Evolutionary conservation across 257 asterid genomes (phyloP).

Genomic region (Eucommia ulmoides): DNA sequence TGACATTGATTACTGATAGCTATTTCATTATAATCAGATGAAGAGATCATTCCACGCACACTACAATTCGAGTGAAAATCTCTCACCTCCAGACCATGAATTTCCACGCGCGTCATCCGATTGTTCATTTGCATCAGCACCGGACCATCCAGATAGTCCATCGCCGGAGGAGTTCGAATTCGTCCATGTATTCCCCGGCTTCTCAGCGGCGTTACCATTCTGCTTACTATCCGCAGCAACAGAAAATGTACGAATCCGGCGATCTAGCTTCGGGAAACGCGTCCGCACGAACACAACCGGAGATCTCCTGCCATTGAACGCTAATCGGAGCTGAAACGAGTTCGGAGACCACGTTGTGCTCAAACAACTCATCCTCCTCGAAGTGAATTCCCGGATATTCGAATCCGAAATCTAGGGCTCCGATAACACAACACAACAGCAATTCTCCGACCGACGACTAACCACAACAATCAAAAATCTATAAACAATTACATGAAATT

Average conservation of each 20-base stretch:
- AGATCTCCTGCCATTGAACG: constrained; percentile 36
- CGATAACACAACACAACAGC: not conserved
- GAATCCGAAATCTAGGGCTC: not conserved
- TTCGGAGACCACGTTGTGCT: constrained; percentile 60
- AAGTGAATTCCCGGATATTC: not conserved
- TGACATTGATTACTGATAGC: too few species aligned
- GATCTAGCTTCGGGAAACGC: constrained; percentile 33
- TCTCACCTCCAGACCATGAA: constrained; percentile 49
- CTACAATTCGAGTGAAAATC: not conserved
- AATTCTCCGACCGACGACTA: not conserved
- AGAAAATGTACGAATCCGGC: constrained; percentile 26
- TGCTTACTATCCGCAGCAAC: constrained; percentile 29
- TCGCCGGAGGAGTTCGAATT: constrained; percentile 39
- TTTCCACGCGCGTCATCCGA: constrained; percentile 31
- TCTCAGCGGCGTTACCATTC: constrained; percentile 31
- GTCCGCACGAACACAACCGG: constrained; percentile 17
- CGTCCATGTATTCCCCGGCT: constrained; percentile 29
- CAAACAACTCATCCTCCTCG: constrained; percentile 40
- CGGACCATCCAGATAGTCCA: constrained; percentile 71
- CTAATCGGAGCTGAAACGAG: constrained; percentile 82
- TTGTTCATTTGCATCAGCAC: constrained; percentile 28
- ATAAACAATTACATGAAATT: not conserved
- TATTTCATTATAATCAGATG: too few species aligned
- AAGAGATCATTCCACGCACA: not conserved
- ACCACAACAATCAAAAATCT: not conserved